Evolutionary conservation across 345 rosid genomes (phyloP).

Genomic region (Gossypium thurberi): DNA sequence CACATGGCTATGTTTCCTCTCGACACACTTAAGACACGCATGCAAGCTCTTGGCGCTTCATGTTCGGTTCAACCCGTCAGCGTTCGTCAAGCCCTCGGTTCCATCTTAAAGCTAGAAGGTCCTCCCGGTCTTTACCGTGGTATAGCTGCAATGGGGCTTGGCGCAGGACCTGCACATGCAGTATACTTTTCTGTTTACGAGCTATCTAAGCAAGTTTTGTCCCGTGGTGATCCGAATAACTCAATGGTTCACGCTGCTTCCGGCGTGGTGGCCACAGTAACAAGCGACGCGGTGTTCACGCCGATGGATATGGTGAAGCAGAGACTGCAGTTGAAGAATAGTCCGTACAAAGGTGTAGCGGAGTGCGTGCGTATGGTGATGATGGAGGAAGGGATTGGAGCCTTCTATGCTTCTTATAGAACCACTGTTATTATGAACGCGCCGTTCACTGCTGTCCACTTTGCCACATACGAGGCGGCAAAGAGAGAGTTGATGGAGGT

Average conservation of each 20-base stretch:
- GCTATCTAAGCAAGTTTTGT: constrained; percentile 43
- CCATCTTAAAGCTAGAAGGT: constrained; percentile 49
- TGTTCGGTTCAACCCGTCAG: constrained; percentile 38
- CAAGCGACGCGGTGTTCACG: constrained; percentile 62
- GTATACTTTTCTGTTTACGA: constrained; percentile 69
- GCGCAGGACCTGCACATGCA: constrained; percentile 84
- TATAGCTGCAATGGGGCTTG: constrained; percentile 69
- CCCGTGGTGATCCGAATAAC: constrained; percentile 41
- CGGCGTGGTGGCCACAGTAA: constrained; percentile 58
- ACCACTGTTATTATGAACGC: constrained; percentile 75
- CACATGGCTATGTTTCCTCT: constrained; percentile 89
- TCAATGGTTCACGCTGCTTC: constrained; percentile 53
- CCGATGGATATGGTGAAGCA: constrained; percentile 85
- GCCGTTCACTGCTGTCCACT: constrained; percentile 65
- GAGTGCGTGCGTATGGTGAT: constrained; percentile 53
- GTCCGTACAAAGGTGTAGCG: constrained; percentile 50
- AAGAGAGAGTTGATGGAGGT: constrained; percentile 51
- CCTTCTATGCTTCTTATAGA: constrained; percentile 56
- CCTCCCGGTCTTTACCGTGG: constrained; percentile 58
- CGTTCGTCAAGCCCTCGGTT: constrained; percentile 44
- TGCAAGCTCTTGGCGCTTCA: constrained; percentile 56
- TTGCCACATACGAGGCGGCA: constrained; percentile 57
- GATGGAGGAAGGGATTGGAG: constrained; percentile 49
- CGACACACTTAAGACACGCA: constrained; percentile 71
- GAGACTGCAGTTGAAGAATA: constrained; percentile 48